A percentile compares a stretch with the other conserved stretches of the same genome.
phyloP scores from a whole-genome alignment of 306 rosid genomes.

The Fragaria vesca region DNA sequence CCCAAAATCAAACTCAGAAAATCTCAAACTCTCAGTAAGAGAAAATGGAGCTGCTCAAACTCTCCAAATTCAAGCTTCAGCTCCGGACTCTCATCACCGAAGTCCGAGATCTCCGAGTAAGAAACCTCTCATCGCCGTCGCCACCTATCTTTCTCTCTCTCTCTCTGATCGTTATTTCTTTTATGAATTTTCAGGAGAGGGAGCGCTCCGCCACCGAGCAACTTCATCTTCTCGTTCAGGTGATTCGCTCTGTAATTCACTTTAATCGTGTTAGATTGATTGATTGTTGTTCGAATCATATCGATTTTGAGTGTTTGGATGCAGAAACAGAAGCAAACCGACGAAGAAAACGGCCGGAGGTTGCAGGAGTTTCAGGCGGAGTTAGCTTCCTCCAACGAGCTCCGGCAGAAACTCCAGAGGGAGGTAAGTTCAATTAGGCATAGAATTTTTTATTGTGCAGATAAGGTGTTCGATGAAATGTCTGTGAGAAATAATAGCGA shows the following conservation, averaged over 20 bases:
- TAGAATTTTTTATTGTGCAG: background rate
- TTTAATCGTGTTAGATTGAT: background rate
- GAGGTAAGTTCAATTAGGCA: slow-evolving; percentile 33
- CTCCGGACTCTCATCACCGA: slow-evolving; percentile 60
- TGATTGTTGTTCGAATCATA: background rate
- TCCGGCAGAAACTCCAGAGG: slow-evolving; percentile 51
- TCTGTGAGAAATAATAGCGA: slow-evolving; percentile 1
- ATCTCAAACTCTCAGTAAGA: background rate
- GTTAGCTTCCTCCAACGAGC: slow-evolving; percentile 51
- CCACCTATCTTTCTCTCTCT: slow-evolving; percentile 7
- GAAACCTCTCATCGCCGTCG: slow-evolving; percentile 1
- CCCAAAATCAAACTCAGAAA: background rate
- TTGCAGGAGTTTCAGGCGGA: slow-evolving; percentile 60
- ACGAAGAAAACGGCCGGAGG: slow-evolving; percentile 58
- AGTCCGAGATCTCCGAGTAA: slow-evolving; percentile 70
- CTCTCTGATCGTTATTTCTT: slow-evolving; percentile 11
- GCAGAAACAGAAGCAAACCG: slow-evolving; percentile 67
- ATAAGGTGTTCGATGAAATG: slow-evolving; percentile 1
- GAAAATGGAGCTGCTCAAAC: slow-evolving; percentile 62
- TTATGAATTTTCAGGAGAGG: slow-evolving; percentile 52
- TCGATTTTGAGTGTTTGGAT: slow-evolving; percentile 18
- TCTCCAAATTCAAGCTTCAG: slow-evolving; percentile 77
- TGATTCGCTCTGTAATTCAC: background rate
- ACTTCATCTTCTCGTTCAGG: slow-evolving; percentile 53
- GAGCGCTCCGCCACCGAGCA: slow-evolving; percentile 64